These are phyloP conservation scores for Candida verbasci DNA, from an alignment of 805 yeast species.

Conservation along the genomic window DNA sequence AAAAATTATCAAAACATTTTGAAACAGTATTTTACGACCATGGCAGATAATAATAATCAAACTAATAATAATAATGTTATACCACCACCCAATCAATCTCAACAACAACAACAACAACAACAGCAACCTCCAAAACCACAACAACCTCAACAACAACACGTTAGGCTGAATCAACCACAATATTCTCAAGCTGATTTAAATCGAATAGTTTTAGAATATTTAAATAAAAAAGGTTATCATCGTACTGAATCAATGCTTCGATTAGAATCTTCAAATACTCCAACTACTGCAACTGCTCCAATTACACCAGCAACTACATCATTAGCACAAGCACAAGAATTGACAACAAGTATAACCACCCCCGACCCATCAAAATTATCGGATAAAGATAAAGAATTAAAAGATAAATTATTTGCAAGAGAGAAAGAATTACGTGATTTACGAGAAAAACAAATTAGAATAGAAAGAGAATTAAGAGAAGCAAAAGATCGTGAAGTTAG, in stretches of 20 bases:
- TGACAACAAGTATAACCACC: no score
- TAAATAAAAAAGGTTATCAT: slow-evolving; percentile 90
- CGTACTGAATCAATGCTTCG: slow-evolving; percentile 92
- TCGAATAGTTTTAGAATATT: slow-evolving; percentile 85
- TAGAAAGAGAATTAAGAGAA: slow-evolving; percentile 37
- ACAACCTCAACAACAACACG: slow-evolving; percentile 9
- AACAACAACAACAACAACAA: no score
- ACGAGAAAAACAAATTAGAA: slow-evolving; percentile 26
- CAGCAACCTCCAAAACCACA: not conserved
- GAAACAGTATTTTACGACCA: no score
- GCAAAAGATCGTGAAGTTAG: slow-evolving; percentile 34
- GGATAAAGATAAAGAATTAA: slow-evolving; percentile 22
- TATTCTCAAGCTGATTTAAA: slow-evolving; percentile 85
- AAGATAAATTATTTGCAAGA: slow-evolving; percentile 20
- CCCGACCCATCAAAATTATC: slow-evolving; percentile 4
- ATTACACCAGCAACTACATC: slow-evolving; percentile 42
- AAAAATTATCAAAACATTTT: no score
- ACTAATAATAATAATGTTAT: no score
- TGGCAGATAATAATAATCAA: no score
- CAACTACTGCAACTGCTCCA: slow-evolving; percentile 47
- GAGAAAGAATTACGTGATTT: slow-evolving; percentile 35
- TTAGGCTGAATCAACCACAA: slow-evolving; percentile 33
- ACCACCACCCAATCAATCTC: no score
- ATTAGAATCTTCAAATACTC: slow-evolving; percentile 69
- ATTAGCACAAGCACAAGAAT: slow-evolving; percentile 31